A percentile compares a stretch with the other conserved stretches of the same genome.
Evolutionary conservation across 805 yeast species (phyloP).

Genomic region (Cyberlindnera suaveolens): DNA sequence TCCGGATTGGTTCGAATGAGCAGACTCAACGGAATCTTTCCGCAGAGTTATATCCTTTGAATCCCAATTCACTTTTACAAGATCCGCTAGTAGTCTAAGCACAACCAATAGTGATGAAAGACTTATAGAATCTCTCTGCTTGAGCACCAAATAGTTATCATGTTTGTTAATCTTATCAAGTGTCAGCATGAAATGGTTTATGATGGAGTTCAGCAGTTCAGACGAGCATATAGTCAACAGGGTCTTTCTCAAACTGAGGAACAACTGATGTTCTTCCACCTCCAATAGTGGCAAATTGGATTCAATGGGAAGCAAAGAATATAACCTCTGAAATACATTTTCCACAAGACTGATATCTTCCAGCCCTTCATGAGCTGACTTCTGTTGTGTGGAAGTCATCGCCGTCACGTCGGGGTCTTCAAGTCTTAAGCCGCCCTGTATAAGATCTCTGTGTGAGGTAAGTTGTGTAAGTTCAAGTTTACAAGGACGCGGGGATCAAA

Average conservation of each 20-base stretch:
- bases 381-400: too few species aligned
- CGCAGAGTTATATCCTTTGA: conserved; percentile 22
- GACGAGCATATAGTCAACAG: conserved; percentile 27
- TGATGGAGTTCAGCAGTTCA: conserved; percentile 25
- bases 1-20: conserved; percentile 15
- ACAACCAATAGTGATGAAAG: conserved; percentile 31
- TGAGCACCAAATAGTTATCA: conserved; percentile 22
- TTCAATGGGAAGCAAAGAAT: conserved; percentile 29
- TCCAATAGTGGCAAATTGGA: conserved; percentile 30
- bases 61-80: conserved; percentile 36
- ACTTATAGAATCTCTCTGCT: conserved; percentile 23
- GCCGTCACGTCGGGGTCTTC: too few species aligned
- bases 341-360: conserved; percentile 26
- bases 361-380: background rate
- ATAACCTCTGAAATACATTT: conserved; percentile 30
- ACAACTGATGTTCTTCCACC: conserved; percentile 31
- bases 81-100: conserved; percentile 33
- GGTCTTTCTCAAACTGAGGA: conserved; percentile 28
- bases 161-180: conserved; percentile 24
- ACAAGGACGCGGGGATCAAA: too few species aligned
- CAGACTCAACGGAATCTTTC: conserved; percentile 19
- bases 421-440: too few species aligned
- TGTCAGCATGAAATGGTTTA: conserved; percentile 21
- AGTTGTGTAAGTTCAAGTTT: too few species aligned
- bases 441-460: too few species aligned